Evolutionary conservation across 2,329 filamentous ascomycete species (phyloP).

Genomic region (Fusarium metavorans): DNA sequence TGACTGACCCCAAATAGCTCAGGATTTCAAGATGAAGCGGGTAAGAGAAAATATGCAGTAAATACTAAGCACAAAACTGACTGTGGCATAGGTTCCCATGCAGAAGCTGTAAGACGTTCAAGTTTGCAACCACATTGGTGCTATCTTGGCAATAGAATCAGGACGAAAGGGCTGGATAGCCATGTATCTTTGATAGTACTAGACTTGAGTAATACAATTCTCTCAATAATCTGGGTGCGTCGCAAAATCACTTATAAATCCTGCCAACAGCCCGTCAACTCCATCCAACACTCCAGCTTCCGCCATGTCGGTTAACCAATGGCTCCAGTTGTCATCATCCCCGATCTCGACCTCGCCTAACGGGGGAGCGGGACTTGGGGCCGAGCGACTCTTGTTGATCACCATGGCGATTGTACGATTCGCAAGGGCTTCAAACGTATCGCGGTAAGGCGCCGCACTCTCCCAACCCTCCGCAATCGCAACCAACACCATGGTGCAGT

Average conservation of each 20-base stretch:
- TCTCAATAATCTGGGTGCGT: background rate
- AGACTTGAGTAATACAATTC: too few relatives aligned
- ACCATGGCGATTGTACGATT: background rate
- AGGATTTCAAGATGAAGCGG: background rate
- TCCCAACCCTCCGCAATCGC: slow-evolving; percentile 49
- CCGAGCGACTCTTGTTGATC: background rate
- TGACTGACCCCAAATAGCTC: background rate
- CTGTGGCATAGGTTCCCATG: background rate
- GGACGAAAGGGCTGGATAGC: too few relatives aligned
- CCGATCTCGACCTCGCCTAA: background rate
- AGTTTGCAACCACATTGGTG: too few relatives aligned
- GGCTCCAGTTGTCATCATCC: background rate
- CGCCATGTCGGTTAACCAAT: background rate
- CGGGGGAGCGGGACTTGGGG: background rate
- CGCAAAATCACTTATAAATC: background rate
- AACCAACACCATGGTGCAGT: slow-evolving; percentile 47
- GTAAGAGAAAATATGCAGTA: background rate
- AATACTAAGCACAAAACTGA: too few relatives aligned
- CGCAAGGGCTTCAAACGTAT: slow-evolving; percentile 48
- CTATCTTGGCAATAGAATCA: too few relatives aligned
- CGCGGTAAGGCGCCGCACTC: slow-evolving; percentile 46
- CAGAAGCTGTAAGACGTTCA: background rate
- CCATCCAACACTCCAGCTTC: background rate
- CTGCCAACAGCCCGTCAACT: slow-evolving; percentile 1
- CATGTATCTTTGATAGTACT: too few relatives aligned